Base-by-base conservation (phyloP, 2,329 filamentous ascomycete genomes). In the Nemania bipapillata region DNA sequence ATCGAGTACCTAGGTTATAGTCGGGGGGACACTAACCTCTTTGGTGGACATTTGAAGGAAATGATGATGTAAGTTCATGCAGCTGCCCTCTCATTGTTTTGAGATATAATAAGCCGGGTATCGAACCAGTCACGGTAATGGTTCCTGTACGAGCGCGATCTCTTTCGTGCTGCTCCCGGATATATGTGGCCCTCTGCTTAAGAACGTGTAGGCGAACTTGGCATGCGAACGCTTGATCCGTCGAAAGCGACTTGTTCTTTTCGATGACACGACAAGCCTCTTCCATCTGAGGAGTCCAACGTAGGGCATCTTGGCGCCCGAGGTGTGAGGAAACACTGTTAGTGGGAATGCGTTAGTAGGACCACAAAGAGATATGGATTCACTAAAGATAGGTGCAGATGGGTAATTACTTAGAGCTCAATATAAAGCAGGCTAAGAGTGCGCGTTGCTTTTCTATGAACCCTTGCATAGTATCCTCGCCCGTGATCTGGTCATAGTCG, bases 261-360 rank as follows among this genome's bases (percentile, higher is more conserved):
- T 67, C 66, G 5, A 81, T 73, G 20, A 75, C 60, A 47, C 57
- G 72, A 58, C 81, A 76, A 1, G 75, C 75, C 37, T 80, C 77
- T 66, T 81, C 80, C 79, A 82, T 81, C 60, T 78, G 77, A n/a
- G 77, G 70, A 2, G 78, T 80, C 80, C 80, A 81, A 57, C 76
- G 74, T 49, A 81, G 58, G 20, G 79, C 72, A 42, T 80, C 78
- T 64, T 76, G 74, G 26, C 78, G 77, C 1, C 75, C 75, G 67
- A 80, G 75, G 54, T 80, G 77, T 6, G 77, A 77, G 5, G 80
- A 79, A 52, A 81, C 72, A 72, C 71, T 66, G n/a, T 65, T 5
- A 28, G 26, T 3, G 11, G 3, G 49, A 5, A 20, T 3, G 7
- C 22, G 47, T 58, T 40, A 63, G 58, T 32, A 47, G 15, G 3